phyloP scores from a whole-genome alignment of 2,329 filamentous ascomycete genomes.

The Fusarium sp. region DNA sequence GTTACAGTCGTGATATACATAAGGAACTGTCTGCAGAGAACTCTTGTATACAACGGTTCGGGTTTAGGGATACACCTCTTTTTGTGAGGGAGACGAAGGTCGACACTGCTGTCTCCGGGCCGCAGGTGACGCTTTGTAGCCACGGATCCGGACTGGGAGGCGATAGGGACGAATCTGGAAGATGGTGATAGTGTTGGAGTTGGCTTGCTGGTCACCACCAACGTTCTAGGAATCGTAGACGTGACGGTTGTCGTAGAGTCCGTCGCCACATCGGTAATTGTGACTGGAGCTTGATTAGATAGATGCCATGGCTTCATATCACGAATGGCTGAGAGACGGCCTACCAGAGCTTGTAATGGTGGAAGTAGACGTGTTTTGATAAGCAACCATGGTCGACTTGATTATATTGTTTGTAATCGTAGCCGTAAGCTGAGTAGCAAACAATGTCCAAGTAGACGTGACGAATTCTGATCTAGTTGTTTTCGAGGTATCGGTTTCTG shows the following conservation, averaged over 20 bases:
- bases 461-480: too few relatives aligned
- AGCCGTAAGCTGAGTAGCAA: too few relatives aligned
- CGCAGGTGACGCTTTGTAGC: neutral
- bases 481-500: too few relatives aligned
- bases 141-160: neutral
- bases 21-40: too few relatives aligned
- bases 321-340: neutral
- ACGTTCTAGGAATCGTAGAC: neutral
- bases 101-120: too few relatives aligned
- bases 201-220: neutral
- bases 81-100: neutral
- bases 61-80: neutral
- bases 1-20: too few relatives aligned
- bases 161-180: neutral
- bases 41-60: too few relatives aligned
- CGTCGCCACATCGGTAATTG: neutral
- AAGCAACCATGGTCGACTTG: too few relatives aligned
- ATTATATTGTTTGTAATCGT: too few relatives aligned
- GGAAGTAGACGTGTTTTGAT: too few relatives aligned
- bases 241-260: neutral
- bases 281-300: neutral
- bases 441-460: too few relatives aligned
- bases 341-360: too few relatives aligned
- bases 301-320: neutral
- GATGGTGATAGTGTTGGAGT: neutral